Conservation (phyloP, 352 stramenopile species). For the Globisporangium mamillatum region DNA sequence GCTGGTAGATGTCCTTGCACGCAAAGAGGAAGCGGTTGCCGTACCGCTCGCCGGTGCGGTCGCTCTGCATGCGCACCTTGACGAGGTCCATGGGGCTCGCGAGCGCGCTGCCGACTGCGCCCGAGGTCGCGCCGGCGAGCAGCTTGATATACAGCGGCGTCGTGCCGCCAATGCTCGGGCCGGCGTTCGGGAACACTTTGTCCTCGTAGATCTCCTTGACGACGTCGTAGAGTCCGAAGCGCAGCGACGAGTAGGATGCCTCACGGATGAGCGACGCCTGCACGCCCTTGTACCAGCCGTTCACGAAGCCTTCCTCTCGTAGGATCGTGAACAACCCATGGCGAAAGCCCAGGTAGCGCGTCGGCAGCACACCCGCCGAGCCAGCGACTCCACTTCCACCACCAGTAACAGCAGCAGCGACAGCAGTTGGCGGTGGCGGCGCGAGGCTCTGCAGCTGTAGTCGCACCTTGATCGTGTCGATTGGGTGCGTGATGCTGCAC, state of each 20-base stretch:
- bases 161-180: constrained; percentile 28
- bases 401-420: neutral
- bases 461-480: constrained; percentile 69
- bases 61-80: constrained; percentile 78
- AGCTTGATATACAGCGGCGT: constrained; percentile 71
- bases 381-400: constrained; percentile 5
- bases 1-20: constrained; percentile 56
- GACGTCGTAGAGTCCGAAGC: constrained; percentile 77
- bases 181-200: constrained; percentile 39
- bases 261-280: constrained; percentile 63
- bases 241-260: constrained; percentile 73
- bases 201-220: constrained; percentile 74
- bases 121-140: constrained; percentile 54
- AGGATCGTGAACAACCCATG: constrained; percentile 57
- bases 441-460: constrained; percentile 58
- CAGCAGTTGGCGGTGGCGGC: constrained; percentile 19
- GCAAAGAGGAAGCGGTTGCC: constrained; percentile 58
- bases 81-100: constrained; percentile 80
- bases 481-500: constrained; percentile 48
- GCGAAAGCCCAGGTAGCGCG: constrained; percentile 56
- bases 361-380: constrained; percentile 12
- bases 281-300: constrained; percentile 56
- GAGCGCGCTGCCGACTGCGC: constrained; percentile 58
- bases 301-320: constrained; percentile 46
- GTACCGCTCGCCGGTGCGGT: constrained; percentile 59